Base-by-base conservation (phyloP, 2,329 filamentous ascomycete species). In the Cladosporium sp. region DNA sequence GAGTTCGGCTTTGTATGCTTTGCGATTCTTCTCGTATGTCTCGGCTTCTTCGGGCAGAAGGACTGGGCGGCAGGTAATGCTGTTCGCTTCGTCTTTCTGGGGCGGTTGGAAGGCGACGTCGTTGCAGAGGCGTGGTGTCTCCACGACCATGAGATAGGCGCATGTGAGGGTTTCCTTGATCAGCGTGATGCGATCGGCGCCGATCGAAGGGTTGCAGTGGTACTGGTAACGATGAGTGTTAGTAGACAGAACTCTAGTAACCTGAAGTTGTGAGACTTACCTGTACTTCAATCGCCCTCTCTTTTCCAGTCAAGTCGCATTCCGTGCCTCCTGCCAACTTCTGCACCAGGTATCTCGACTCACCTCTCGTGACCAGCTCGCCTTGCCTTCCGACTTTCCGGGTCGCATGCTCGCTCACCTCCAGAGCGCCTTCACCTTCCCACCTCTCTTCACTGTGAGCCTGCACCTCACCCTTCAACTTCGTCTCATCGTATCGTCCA, bases 91-190 rank as follows among this genome's bases (percentile, higher is more conserved):
- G 63, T 90, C 90, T 67, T 92, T 89, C 71, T 90, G 88, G 0
- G 92, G 91, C 0, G 93, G 93, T 63, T 90, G 82, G 76, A 97
- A 97, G 11, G 92, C 92, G 11, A 92, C 87, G 70, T 97, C 93
- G 74, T 90, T 87, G 80, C 93, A 97, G 14, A 97, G 86, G 0
- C 92, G 88, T 0, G 93, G 92, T 0, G 93, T 97, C 75, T 96
- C 91, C 68, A 97, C 87, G 34, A 96, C 88, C 93, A 97, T 97
- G 63, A 97, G 83, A 75, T 97, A 97, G 14, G 92, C 88, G 79
- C 93, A 97, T 13, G 92, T 97, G 2, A 90, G 91, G 1, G 94
- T 88, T 76, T 97, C 93, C 77, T 97, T 97, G 79, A 97, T 96
- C 88, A 92, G 93, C 51, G 89, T 90, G 72, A 97, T 97, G 57